These are phyloP conservation scores for Schizothecium vesticola DNA, from an alignment of 495 filamentous ascomycete genomes.

Conservation along the genomic window DNA sequence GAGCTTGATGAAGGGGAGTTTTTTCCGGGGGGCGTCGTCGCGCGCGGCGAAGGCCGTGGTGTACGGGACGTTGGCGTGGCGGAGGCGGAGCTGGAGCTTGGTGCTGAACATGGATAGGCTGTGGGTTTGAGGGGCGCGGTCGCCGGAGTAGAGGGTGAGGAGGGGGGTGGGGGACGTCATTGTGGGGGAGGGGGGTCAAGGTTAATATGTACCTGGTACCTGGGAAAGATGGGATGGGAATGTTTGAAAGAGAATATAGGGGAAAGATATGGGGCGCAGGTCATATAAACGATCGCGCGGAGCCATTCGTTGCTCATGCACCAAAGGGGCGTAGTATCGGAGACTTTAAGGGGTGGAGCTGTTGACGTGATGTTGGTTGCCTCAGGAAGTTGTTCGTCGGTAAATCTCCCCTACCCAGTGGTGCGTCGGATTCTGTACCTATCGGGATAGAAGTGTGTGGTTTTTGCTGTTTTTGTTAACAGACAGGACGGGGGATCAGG, in stretches of 20 bases:
- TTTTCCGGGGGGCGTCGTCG: constrained; percentile 40
- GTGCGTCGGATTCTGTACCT: neutral
- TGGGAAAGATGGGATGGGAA: no score
- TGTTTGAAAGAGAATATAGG: no score
- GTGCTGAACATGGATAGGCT: constrained; percentile 53
- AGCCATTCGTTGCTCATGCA: neutral
- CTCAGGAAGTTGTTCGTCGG: neutral
- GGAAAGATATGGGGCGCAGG: neutral
- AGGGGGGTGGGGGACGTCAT: neutral
- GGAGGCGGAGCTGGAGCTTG: constrained; percentile 53
- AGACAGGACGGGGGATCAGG: neutral
- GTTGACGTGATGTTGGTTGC: neutral
- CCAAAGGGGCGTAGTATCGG: neutral
- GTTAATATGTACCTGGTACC: no score
- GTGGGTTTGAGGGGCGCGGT: constrained; percentile 23
- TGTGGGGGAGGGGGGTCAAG: neutral
- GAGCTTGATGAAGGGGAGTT: constrained; percentile 48
- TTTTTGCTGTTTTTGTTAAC: neutral
- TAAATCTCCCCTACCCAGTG: neutral
- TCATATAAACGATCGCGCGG: neutral
- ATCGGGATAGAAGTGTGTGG: neutral
- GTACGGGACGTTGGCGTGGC: constrained; percentile 45
- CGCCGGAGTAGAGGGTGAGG: constrained; percentile 17
- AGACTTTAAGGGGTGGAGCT: neutral
- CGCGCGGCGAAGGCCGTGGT: constrained; percentile 33